Conservation (phyloP, 345 rosid genomes). For the Gossypioides kirkii region DNA sequence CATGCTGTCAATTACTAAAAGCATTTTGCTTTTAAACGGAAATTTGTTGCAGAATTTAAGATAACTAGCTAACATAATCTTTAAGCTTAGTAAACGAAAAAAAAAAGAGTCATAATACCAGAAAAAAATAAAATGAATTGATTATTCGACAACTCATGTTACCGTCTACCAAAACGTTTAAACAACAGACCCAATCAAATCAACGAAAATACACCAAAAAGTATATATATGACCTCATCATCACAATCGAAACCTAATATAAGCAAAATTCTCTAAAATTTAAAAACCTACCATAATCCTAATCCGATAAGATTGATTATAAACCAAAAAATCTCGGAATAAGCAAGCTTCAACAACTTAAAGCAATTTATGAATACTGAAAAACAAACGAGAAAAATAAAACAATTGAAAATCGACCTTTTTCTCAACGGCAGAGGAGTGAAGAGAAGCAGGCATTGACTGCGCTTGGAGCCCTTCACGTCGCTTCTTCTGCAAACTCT, state of each 20-base stretch:
- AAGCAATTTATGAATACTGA: background rate
- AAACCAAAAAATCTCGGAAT: no score
- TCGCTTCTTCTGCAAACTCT: slow-evolving; percentile 28
- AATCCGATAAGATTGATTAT: no score
- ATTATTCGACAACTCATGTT: background rate
- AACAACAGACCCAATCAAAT: background rate
- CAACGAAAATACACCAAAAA: background rate
- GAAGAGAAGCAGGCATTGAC: slow-evolving; percentile 34
- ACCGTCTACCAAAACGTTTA: background rate
- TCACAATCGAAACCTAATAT: background rate
- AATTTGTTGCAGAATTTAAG: background rate
- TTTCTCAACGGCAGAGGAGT: slow-evolving; percentile 43
- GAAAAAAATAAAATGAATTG: background rate
- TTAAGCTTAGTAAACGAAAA: background rate
- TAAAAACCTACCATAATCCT: no score
- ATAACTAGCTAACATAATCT: background rate
- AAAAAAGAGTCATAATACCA: background rate
- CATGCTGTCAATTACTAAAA: background rate
- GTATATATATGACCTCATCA: background rate
- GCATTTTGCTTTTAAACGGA: background rate
- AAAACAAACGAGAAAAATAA: background rate
- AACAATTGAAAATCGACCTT: slow-evolving; percentile 34
- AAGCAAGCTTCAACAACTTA: no score
- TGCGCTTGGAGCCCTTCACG: slow-evolving; percentile 18
- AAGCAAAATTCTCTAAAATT: background rate